Base-by-base conservation (phyloP, 1,284 basidiomycete species). In the Caloboletus inedulis region DNA sequence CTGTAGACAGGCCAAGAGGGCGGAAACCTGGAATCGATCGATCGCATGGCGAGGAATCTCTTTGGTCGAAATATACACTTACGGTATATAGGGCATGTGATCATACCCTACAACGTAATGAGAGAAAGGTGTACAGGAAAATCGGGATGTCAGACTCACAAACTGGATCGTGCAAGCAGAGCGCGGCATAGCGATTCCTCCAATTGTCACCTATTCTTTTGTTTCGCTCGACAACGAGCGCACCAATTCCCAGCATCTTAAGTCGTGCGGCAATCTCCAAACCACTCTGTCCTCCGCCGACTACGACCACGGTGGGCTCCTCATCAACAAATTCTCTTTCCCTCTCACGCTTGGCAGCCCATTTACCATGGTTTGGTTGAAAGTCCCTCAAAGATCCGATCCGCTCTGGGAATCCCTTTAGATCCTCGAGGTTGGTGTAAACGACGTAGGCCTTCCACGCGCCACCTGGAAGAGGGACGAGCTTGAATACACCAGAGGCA, bases 381-480 rank as follows among this genome's bases (percentile, higher is more conserved):
- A 59, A 61, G 51, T 75, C 63, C 33, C 81, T 70, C 10, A 71
- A 57, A 3, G 64, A 54, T 4, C 79, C 63, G 7, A 48, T 58
- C 7, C 13, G 50, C 40, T 62, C 61, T 70, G 75, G 74, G 59
- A 72, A 71, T 7, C 69, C 78, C 49, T 75, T 73, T 7, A 84
- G 64, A 23, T 71, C 72, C 55, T 82, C 80, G 14, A 70, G 60
- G 43, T 65, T 69, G 23, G 63, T 66, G 33, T 61, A 68, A 14
- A 70, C 43, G 2, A 59, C 47, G 23, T 79, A 75, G 3, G 77
- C 80, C 52, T 76, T 77, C 82, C 81, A 84, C 4, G 59, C 57
- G 16, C 72, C 71, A 43, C 63, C 57, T 4, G 70, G 58, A 25
- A 74, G 72, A 12, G 75, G 79, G n/a, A 84, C 72, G 19, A 85